A percentile compares a stretch with the other conserved stretches of the same genome.
Conservation (phyloP, 257 asterid genomes). For the Pogostemon cablin region DNA sequence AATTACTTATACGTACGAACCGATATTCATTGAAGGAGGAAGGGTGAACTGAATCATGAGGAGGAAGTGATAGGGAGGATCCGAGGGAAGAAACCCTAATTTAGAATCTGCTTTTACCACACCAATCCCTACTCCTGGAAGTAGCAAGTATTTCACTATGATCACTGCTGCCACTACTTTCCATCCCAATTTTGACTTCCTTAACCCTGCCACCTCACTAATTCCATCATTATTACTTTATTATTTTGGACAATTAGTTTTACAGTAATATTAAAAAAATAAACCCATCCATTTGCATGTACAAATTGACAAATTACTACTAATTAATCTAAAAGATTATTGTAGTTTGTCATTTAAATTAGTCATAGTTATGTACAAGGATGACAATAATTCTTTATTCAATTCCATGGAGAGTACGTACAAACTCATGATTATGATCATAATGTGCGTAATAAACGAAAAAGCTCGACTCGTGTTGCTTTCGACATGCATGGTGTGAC, state of each 20-base stretch:
- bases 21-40: constrained; percentile 94
- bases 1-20: constrained; percentile 33
- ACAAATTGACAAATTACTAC: too few relatives aligned
- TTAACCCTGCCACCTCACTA: constrained; percentile 51
- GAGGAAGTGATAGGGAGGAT: constrained; percentile 80
- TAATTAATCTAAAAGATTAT: too few relatives aligned
- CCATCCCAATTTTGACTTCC: constrained; percentile 55
- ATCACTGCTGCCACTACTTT: constrained; percentile 53
- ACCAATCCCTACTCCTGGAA: constrained; percentile 69
- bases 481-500: not conserved
- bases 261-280: too few relatives aligned
- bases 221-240: not conserved
- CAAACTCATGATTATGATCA: too few relatives aligned
- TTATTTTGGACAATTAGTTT: too few relatives aligned
- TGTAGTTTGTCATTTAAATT: too few relatives aligned
- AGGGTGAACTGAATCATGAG: constrained; percentile 78
- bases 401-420: too few relatives aligned
- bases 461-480: not conserved
- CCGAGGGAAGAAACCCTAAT: constrained; percentile 69
- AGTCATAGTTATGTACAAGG: too few relatives aligned
- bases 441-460: too few relatives aligned
- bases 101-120: constrained; percentile 60
- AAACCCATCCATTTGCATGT: too few relatives aligned
- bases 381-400: too few relatives aligned
- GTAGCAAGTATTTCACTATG: constrained; percentile 58